Percentiles rank a stretch among this genome's conserved stretches.
Conservation (phyloP, 1,284 basidiomycete genomes). For the Papiliotrema terrestris region DNA sequence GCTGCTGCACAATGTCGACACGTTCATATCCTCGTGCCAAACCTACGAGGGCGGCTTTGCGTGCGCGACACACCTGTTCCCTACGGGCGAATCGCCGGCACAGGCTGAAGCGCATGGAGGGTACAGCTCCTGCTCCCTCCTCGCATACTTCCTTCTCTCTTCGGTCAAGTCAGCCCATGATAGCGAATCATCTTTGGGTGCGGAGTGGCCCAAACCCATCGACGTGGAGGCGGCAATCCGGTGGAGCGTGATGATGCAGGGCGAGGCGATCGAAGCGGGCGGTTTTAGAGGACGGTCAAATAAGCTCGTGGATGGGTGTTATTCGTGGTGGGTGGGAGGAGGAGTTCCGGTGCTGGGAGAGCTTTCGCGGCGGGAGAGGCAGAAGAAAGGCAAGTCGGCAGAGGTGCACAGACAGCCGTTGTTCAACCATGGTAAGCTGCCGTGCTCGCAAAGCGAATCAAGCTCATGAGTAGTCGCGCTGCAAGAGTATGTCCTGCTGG, state of each 20-base stretch:
- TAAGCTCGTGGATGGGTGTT: conserved; percentile 98
- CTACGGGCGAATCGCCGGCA: conserved; percentile 36
- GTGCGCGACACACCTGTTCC: conserved; percentile 59
- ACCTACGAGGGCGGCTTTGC: conserved; percentile 98
- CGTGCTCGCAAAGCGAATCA: neutral
- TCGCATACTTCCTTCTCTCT: conserved; percentile 71
- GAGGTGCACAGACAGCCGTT: conserved; percentile 1
- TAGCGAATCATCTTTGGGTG: conserved; percentile 9
- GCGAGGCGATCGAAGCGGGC: conserved; percentile 74
- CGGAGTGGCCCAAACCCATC: conserved; percentile 51
- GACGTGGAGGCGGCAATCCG: conserved; percentile 64
- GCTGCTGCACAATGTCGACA: conserved; percentile 58
- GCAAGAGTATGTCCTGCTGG: conserved; percentile 82
- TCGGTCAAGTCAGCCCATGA: conserved; percentile 16
- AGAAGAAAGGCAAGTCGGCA: conserved; percentile 7
- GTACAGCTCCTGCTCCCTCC: conserved; percentile 89
- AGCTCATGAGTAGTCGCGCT: conserved; percentile 56
- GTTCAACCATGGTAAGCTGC: neutral
- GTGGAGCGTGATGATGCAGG: conserved; percentile 88
- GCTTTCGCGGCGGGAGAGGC: conserved; percentile 51
- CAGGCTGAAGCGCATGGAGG: conserved; percentile 90
- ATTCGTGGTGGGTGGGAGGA: conserved; percentile 97
- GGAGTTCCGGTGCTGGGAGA: conserved; percentile 75
- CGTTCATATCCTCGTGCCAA: conserved; percentile 65
- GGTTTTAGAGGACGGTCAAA: conserved; percentile 93